These are phyloP conservation scores for Hapsidospora chrysogenum DNA, from an alignment of 495 filamentous ascomycete species.

Conservation along the genomic window DNA sequence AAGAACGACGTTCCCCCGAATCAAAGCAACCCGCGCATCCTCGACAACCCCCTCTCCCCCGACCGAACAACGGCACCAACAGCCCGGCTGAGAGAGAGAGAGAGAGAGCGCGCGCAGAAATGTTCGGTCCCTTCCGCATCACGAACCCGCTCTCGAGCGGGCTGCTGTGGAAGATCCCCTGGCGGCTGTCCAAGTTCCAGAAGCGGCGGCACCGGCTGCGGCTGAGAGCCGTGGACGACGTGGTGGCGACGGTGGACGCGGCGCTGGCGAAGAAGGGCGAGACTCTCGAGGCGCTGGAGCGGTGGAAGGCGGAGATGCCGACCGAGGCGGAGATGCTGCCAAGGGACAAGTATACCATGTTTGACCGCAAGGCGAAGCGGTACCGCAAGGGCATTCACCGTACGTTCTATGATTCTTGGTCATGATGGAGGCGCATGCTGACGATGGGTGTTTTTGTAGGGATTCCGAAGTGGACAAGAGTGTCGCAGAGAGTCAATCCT, in stretches of 20 bases:
- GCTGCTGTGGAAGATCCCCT: conserved; percentile 78
- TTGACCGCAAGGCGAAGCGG: conserved; percentile 85
- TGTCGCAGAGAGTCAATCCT: conserved; percentile 83
- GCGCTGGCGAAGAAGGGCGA: conserved; percentile 57
- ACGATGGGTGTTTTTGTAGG: too few relatives aligned
- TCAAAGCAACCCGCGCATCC: too few relatives aligned
- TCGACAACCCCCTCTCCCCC: too few relatives aligned
- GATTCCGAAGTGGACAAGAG: conserved; percentile 89
- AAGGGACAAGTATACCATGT: conserved; percentile 94
- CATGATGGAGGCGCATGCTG: too few relatives aligned
- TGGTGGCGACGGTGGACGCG: conserved; percentile 58
- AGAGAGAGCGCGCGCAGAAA: conserved; percentile 14
- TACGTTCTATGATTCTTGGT: too few relatives aligned
- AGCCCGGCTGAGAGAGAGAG: too few relatives aligned
- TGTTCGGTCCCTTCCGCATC: conserved; percentile 62
- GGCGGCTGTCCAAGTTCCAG: conserved; percentile 79
- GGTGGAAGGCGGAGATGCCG: conserved; percentile 92
- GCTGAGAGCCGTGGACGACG: conserved; percentile 66
- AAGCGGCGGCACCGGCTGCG: conserved; percentile 82
- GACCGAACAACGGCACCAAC: too few relatives aligned
- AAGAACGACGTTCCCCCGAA: neutral
- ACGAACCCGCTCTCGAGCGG: conserved; percentile 41
- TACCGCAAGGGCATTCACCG: conserved; percentile 96
- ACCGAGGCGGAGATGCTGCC: conserved; percentile 91
- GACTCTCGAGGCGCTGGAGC: conserved; percentile 53